Conservation (phyloP, 2,329 filamentous ascomycete species). For the Colletotrichum eremochloae region DNA sequence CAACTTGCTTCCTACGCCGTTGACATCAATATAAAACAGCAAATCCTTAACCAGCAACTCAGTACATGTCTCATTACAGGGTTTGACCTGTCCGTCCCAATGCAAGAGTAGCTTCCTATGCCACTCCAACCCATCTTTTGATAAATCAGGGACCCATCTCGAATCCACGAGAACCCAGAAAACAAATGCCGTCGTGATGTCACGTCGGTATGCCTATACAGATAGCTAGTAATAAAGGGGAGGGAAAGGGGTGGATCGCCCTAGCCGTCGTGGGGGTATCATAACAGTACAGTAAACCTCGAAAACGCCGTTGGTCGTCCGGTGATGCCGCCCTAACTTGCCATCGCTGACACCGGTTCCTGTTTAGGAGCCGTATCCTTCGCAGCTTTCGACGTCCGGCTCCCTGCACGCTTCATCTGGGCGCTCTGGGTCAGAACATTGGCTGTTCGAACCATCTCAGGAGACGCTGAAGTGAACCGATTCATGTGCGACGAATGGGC, state of each 20-base stretch:
- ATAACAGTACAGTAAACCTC: conserved; percentile 42
- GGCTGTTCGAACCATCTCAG: conserved; percentile 40
- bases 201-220: conserved; percentile 10
- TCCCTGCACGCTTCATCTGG: conserved; percentile 41
- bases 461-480: conserved; percentile 38
- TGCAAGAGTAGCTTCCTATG: conserved; percentile 22
- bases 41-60: conserved; percentile 31
- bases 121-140: conserved; percentile 20
- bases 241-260: conserved; percentile 27
- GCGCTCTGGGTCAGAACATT: conserved; percentile 40
- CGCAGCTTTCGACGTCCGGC: conserved; percentile 40
- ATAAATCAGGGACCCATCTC: neutral
- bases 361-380: conserved; percentile 41
- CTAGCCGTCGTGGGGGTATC: conserved; percentile 42
- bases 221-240: neutral
- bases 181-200: neutral
- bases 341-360: conserved; percentile 38
- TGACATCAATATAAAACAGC: conserved; percentile 31
- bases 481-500: conserved; percentile 26
- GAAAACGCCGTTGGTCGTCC: conserved; percentile 40
- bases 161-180: conserved; percentile 14
- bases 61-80: conserved; percentile 38
- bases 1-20: conserved; percentile 22
- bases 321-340: conserved; percentile 40
- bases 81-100: conserved; percentile 26